These are phyloP conservation scores for Globisporangium cederbergense DNA, from an alignment of 352 stramenopile species.

Conservation along the genomic window DNA sequence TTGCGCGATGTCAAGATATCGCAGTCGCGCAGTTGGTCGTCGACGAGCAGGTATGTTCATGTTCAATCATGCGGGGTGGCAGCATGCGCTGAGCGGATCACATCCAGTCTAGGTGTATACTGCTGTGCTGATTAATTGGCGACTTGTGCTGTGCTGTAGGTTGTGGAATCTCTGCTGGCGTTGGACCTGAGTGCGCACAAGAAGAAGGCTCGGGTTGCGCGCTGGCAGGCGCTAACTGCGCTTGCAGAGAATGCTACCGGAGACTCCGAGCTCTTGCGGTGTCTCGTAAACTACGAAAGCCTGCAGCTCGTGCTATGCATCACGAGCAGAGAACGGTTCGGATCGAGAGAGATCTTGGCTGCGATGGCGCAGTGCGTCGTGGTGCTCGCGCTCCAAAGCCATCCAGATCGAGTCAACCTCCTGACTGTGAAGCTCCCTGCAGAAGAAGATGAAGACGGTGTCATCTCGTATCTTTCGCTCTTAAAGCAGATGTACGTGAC, in stretches of 20 bases:
- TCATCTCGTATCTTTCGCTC: slow-evolving; percentile 33
- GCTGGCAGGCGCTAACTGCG: slow-evolving; percentile 18
- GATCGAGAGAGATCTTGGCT: slow-evolving; percentile 27
- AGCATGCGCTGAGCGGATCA: not conserved
- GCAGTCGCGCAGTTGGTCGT: slow-evolving; percentile 1
- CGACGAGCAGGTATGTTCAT: slow-evolving; percentile 4
- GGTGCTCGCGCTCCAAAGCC: slow-evolving; percentile 16
- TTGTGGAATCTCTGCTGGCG: not conserved
- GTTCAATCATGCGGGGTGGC: not conserved
- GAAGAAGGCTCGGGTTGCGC: slow-evolving; percentile 18
- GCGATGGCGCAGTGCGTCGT: slow-evolving; percentile 41
- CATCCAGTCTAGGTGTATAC: not conserved
- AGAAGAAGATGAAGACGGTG: not conserved
- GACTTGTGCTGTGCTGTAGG: slow-evolving; percentile 2
- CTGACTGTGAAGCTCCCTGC: slow-evolving; percentile 11
- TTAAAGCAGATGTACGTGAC: slow-evolving; percentile 80
- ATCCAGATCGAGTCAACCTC: not conserved
- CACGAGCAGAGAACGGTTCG: slow-evolving; percentile 31
- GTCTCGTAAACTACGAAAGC: not conserved
- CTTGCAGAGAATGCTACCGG: slow-evolving; percentile 3
- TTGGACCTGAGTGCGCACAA: slow-evolving; percentile 10
- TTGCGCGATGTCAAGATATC: slow-evolving; percentile 3
- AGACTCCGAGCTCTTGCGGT: not conserved
- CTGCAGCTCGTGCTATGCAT: slow-evolving; percentile 22
- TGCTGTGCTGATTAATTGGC: not conserved